Conservation (phyloP, 2,329 filamentous ascomycete genomes). For the Beauveria pseudobassiana region DNA sequence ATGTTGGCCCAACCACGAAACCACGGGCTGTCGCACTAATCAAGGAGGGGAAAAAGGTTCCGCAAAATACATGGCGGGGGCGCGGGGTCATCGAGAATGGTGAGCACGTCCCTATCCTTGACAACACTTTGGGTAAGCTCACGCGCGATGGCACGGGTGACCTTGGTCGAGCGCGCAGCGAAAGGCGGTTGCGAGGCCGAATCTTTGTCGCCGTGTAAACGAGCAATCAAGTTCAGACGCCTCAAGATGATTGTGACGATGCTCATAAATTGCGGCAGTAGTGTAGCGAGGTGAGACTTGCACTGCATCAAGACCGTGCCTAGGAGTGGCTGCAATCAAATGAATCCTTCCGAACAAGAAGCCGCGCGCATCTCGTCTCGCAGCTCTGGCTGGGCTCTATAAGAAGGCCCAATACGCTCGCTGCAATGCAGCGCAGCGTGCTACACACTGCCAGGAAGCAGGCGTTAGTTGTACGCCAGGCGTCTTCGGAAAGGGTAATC, state of each 20-base stretch:
- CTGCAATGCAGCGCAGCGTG: background rate
- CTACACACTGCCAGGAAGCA: background rate
- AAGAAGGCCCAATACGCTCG: background rate
- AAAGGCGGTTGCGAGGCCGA: background rate
- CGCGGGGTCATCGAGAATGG: background rate
- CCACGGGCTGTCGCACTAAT: background rate
- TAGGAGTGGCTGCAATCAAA: background rate
- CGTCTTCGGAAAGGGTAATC: background rate
- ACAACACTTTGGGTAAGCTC: background rate
- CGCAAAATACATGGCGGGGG: background rate
- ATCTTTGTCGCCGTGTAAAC: background rate
- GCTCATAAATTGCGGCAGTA: background rate
- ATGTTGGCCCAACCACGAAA: background rate
- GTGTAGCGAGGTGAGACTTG: background rate
- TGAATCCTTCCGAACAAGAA: too few relatives aligned
- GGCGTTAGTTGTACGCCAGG: background rate
- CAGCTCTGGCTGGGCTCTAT: background rate
- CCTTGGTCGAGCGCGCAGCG: background rate
- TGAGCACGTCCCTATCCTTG: background rate
- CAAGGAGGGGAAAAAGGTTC: background rate
- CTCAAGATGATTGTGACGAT: background rate
- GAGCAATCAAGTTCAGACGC: background rate
- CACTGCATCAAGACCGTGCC: background rate
- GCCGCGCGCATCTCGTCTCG: background rate
- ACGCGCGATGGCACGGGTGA: background rate